Base-by-base conservation (phyloP, 352 stramenopile genomes). In the Pythium rishiriense region DNA sequence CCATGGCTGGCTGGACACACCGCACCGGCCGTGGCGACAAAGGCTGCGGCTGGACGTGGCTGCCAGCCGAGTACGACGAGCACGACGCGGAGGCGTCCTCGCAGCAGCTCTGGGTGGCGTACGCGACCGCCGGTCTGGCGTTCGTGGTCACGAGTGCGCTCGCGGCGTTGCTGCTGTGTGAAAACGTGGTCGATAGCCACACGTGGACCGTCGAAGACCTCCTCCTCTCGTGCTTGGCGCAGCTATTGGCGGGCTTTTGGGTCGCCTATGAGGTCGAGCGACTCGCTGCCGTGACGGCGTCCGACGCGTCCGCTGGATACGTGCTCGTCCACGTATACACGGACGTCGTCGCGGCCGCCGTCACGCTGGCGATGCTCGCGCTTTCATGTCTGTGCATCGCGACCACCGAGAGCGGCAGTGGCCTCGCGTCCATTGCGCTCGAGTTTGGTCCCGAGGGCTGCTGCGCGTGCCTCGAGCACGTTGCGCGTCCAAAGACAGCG, bases 61-160 rank as follows among this genome's bases (percentile, higher is more conserved):
- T 28, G 4, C 48, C 28, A 15, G 29, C n/a, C 9, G 3, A 15
- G 9, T 19, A 10, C 17, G 28, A 55, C 48, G 48, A 43, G 4
- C 25, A 8, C 6, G 19, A 55, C 15, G 19, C 12, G 12, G 31
- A 53, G 25, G n/a, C 47, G 12, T 39, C 26, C 1, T 19, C 25
- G 1, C 47, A 8, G 15, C 24, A 24, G 45, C 31, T 63, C 26
- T 21, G 54, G n/a, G 8, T 45, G 56, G 15, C 56, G 15, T 56
- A 62, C 26, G 39, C 39, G 4, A 54, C 60, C 0, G 64, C 24
- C 1, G 24, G 48, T 3, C 15, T 62, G 1, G 57, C 62, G 21
- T 71, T 69, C 33, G 43, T 52, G 22, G n/a, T 68, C 19, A 41
- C 61, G 8, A 53, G 47, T 2, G 31, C 49, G 1, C 35, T 68